Base-by-base conservation (phyloP, 352 stramenopile species). In the Globisporangium viniferum region DNA sequence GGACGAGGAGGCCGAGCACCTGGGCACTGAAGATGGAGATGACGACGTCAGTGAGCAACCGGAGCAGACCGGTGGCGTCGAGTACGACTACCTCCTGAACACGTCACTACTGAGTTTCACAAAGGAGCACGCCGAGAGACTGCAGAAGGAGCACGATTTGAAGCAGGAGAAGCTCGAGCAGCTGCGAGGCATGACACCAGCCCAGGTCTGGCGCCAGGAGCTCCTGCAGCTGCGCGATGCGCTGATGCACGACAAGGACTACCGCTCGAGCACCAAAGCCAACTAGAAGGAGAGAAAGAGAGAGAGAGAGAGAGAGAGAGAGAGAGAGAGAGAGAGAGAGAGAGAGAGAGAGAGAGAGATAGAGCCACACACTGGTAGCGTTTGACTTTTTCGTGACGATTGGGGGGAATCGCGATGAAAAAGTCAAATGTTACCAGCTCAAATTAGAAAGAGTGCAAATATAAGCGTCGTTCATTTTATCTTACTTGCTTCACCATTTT, bases 31-130 rank as follows among this genome's bases (percentile, higher is more conserved):
- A 1, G 46, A 70, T 1, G 63, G 29, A 18, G 69, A 81, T 2
- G 71, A 80, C 1, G 78, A 81, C 4, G 53, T 62, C 12, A 46
- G 14, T 29, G 58, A 27, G 31, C 31, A 33, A 29, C 29, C n/a
- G 51, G 20, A 69, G 66, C 12, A 73, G 79, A 39, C 15, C 8
- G 54, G 29, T 24, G 2, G 62, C 18, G 77, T 86, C 27, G 79
- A 97, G 12, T 99, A 97, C 63, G 97, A 99, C 73, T 99, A 99
- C 74, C 82, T 99, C 58, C 87, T 99, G 33, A 97, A 93, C 63
- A 99, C 98, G 84, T 98, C 98, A 68, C 89, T 99, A 64, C 98
- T 98, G 93, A 98, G 85, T 70, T 96, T 99, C 58, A 99, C 97
- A 5, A 92, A 96, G 60, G 97, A 99, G 77, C 92, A 97, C 67